Evolutionary conservation across 768 basidiomycete genomes (phyloP).

Genomic region (Tulasnella sp.): DNA sequence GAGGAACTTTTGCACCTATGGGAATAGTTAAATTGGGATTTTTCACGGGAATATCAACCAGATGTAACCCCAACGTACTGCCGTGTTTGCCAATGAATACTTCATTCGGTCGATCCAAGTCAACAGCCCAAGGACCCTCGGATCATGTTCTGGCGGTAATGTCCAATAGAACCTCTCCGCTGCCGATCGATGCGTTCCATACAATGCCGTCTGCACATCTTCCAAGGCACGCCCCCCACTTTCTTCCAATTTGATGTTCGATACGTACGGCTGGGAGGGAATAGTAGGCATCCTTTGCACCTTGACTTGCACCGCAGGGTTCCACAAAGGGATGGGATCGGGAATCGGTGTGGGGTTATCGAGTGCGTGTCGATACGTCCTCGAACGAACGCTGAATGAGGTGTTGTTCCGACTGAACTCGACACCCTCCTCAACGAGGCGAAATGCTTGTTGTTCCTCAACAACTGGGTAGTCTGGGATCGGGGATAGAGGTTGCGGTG

Average conservation of each 20-base stretch:
- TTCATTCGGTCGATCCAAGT: slow-evolving; percentile 1
- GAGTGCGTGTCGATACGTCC: slow-evolving; percentile 6
- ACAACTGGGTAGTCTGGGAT: too few species aligned
- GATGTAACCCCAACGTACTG: slow-evolving; percentile 4
- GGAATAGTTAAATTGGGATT: background rate
- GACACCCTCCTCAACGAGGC: too few species aligned
- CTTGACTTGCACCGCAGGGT: background rate
- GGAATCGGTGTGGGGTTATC: background rate
- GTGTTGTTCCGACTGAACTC: too few species aligned
- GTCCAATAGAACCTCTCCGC: slow-evolving; percentile 16
- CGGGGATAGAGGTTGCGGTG: too few species aligned
- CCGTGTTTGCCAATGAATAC: slow-evolving; percentile 6
- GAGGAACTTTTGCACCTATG: slow-evolving; percentile 12
- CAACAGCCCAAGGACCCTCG: slow-evolving; percentile 6
- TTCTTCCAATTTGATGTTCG: slow-evolving; percentile 6
- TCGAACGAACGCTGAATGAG: background rate
- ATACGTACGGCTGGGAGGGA: background rate
- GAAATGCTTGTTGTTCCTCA: too few species aligned
- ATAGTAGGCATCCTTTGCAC: background rate
- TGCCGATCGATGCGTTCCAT: slow-evolving; percentile 15
- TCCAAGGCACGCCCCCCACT: slow-evolving; percentile 7
- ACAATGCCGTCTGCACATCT: slow-evolving; percentile 10
- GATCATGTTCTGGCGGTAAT: slow-evolving; percentile 13
- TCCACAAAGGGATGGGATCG: slow-evolving; percentile 1
- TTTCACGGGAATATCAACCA: too few species aligned